Percentiles rank a stretch among this genome's conserved stretches.
Conservation (phyloP, 2,329 filamentous ascomycete genomes). For the Geosmithia putterillii region DNA sequence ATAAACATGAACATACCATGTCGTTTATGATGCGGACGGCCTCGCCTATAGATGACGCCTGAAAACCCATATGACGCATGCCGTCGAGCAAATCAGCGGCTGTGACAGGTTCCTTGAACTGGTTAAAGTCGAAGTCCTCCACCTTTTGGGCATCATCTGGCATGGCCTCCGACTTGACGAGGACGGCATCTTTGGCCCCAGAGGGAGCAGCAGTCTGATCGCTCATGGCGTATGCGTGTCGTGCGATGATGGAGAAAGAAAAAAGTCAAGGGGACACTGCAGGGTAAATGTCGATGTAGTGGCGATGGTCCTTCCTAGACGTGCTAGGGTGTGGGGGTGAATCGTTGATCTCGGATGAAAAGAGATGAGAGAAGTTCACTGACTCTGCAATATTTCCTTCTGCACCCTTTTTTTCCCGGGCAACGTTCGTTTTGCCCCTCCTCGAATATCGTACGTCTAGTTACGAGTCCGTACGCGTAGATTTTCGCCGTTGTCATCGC, state of each 20-base stretch:
- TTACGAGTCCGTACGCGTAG: too few relatives aligned
- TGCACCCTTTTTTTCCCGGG: too few relatives aligned
- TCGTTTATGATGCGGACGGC: conserved; percentile 87
- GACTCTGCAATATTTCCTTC: too few relatives aligned
- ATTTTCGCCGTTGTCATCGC: too few relatives aligned
- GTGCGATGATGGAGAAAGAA: neutral
- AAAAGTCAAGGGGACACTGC: neutral
- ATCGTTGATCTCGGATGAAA: too few relatives aligned
- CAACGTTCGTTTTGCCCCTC: too few relatives aligned
- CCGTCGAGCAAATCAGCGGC: conserved; percentile 72
- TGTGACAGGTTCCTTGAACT: conserved; percentile 65
- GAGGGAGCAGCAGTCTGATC: conserved; percentile 31
- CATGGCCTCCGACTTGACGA: conserved; percentile 73
- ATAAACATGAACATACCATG: conserved; percentile 52
- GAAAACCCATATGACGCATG: conserved; percentile 76
- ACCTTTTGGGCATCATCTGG: conserved; percentile 70
- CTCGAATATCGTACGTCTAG: too few relatives aligned
- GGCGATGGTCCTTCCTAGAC: neutral
- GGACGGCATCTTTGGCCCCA: conserved; percentile 64
- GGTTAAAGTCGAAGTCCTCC: conserved; percentile 85
- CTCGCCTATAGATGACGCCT: conserved; percentile 62
- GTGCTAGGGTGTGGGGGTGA: neutral
- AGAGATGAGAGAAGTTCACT: too few relatives aligned
- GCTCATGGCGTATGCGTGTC: neutral
- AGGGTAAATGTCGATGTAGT: neutral